Evolutionary conservation across 345 rosid genomes (phyloP), one percentile per base, ranked within the genome.

Genomic region (Psidium friedrichsthalianum): DNA sequence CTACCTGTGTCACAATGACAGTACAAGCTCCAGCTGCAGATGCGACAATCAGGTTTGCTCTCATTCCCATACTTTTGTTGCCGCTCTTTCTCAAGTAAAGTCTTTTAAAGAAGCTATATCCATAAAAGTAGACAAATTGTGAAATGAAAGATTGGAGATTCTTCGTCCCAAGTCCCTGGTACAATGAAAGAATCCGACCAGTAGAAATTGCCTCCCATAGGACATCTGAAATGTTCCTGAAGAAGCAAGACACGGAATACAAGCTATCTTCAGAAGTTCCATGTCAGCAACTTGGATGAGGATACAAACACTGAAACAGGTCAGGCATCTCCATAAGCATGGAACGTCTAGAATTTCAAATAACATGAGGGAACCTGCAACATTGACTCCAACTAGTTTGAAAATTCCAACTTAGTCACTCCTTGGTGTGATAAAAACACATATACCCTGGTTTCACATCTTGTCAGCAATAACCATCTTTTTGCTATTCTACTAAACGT

Each of bases 11-110:
- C 44, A 92, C 85, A 27, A 96, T 57, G 36, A 96, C 96, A 69
- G 98, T 95, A 92, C 94, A 93, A 86, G 94, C 98, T 64, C 95
- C 99, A 51, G 99, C 99, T 87, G 95, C 95, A 29, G 95, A 96
- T 88, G 96, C 99, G 84, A 97, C 54, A 83, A 97, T 87, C 87
- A 97, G 90, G 88, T 97, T 97, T 10, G 95, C 98, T 87, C 88
- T 94, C 5, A 97, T 92, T 64, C 97, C 98, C 40, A 97, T 94
- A 6, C 84, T 89, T 85, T 96, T 96, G 16, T 89, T 92, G 87
- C 99, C 99, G 42, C 92, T 94, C 82, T 91, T 96, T 88, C 92
- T 86, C 86, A 90, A 85, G 86, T 97, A 94, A 36, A 93, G 85
- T 89, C 97, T 92, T 88, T 95, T 97, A 90, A 97, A 97, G 90